These are phyloP conservation scores for Gentiana macrophylla DNA, from an alignment of 257 asterid species.

Conservation along the genomic window DNA sequence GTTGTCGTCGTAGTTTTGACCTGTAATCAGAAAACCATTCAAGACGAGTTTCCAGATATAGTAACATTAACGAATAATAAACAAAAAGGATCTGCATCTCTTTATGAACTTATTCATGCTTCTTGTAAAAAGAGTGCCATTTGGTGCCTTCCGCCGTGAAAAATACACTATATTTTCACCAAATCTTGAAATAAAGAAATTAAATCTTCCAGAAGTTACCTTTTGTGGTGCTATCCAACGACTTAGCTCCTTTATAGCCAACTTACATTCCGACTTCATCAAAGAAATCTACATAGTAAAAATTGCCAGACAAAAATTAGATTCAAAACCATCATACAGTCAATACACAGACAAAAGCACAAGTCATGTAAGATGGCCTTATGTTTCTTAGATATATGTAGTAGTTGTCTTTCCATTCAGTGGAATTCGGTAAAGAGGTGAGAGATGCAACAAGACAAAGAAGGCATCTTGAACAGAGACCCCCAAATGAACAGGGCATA, in stretches of 20 bases:
- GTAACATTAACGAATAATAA: neutral
- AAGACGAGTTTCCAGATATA: neutral
- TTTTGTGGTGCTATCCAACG: conserved; percentile 85
- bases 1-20: conserved; percentile 54
- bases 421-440: too few species aligned
- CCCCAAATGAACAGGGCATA: too few species aligned
- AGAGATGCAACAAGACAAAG: too few species aligned
- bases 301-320: neutral
- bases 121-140: too few species aligned
- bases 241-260: conserved; percentile 44
- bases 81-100: neutral
- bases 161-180: too few species aligned
- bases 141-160: too few species aligned
- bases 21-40: conserved; percentile 27
- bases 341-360: neutral
- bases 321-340: neutral
- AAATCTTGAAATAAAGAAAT: too few species aligned
- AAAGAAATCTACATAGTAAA: conserved; percentile 33
- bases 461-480: too few species aligned
- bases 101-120: too few species aligned
- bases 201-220: conserved; percentile 18
- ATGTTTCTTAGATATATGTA: too few species aligned
- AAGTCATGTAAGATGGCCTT: too few species aligned
- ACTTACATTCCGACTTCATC: conserved; percentile 40
- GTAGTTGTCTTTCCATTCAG: too few species aligned